phyloP scores from a whole-genome alignment of 208 protist genomes.

The Trypanosoma boissoni region DNA sequence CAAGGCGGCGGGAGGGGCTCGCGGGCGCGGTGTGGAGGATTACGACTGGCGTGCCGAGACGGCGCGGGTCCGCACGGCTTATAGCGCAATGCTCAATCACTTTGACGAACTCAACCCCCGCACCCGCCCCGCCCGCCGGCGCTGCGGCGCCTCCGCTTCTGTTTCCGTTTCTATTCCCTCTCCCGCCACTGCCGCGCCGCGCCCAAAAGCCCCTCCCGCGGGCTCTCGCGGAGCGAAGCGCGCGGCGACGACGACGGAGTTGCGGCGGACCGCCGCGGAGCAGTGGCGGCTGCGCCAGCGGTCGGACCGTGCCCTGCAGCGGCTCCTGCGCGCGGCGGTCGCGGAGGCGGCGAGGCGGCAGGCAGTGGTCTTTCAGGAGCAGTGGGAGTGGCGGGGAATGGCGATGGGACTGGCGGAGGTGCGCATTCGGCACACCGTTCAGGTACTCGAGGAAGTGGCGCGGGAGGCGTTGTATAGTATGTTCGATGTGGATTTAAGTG shows the following conservation, averaged over 20 bases:
- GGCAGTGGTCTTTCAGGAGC: not conserved
- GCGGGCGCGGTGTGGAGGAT: not conserved
- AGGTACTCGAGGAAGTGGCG: constrained; percentile 3
- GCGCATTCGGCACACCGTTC: constrained; percentile 15
- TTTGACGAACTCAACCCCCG: not conserved
- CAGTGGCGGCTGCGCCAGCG: not conserved
- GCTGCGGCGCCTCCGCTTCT: not conserved
- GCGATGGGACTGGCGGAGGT: constrained; percentile 2
- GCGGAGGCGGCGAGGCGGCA: constrained; percentile 7
- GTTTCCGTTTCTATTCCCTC: too few relatives aligned
- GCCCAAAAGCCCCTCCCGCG: not conserved
- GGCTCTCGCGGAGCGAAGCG: not conserved
- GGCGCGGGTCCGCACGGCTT: constrained; percentile 15
- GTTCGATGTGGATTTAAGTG: too few relatives aligned
- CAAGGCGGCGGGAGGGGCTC: not conserved
- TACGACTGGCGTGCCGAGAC: constrained; percentile 26
- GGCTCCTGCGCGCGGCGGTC: constrained; percentile 2
- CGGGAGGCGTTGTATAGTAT: not conserved
- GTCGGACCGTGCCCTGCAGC: not conserved
- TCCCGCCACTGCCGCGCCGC: not conserved
- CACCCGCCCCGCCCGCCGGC: not conserved
- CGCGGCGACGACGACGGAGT: not conserved
- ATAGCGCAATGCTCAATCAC: not conserved
- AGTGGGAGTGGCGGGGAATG: not conserved
- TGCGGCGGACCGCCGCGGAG: not conserved